A percentile compares a stretch with the other conserved stretches of the same genome.
These are phyloP conservation scores for Quercus robur DNA, from an alignment of 306 rosid genomes.

Conservation along the genomic window DNA sequence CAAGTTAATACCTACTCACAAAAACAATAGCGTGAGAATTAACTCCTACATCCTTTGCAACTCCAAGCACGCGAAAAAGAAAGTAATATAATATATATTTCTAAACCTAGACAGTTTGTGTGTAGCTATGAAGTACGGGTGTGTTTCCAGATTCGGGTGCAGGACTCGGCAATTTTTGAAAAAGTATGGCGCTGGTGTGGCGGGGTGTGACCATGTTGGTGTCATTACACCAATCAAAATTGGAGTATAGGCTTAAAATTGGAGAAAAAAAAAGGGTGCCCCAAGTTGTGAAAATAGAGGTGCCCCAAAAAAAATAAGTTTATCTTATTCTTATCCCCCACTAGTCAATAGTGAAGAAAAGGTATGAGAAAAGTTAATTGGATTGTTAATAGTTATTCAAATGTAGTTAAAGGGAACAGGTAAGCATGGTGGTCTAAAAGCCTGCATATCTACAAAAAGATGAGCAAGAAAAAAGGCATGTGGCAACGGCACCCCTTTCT, in stretches of 20 bases:
- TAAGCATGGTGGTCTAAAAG: conserved; percentile 64
- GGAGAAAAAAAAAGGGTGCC: background rate
- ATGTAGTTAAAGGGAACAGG: conserved; percentile 41
- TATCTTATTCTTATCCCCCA: conserved; percentile 15
- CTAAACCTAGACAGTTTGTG: too few species aligned
- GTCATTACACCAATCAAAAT: background rate
- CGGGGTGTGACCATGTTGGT: too few species aligned
- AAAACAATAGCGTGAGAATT: too few species aligned
- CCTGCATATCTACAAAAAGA: conserved; percentile 66
- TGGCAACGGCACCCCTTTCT: too few species aligned
- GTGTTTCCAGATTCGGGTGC: too few species aligned
- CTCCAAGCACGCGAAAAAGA: too few species aligned
- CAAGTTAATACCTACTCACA: too few species aligned
- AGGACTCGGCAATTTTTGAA: too few species aligned
- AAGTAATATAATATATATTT: too few species aligned
- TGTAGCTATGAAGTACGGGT: too few species aligned
- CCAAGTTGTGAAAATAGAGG: conserved; percentile 26
- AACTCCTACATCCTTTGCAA: too few species aligned
- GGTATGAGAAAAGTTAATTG: conserved; percentile 19
- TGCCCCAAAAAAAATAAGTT: conserved; percentile 15
- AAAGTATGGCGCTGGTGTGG: too few species aligned
- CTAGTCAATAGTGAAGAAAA: conserved; percentile 30
- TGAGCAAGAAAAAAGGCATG: conserved; percentile 40
- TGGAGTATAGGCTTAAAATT: conserved; percentile 3
- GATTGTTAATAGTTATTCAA: conserved; percentile 15